Evolutionary conservation across 495 filamentous ascomycete species (phyloP), one percentile per base, ranked within the genome.

Genomic region (Penicillium daleae): DNA sequence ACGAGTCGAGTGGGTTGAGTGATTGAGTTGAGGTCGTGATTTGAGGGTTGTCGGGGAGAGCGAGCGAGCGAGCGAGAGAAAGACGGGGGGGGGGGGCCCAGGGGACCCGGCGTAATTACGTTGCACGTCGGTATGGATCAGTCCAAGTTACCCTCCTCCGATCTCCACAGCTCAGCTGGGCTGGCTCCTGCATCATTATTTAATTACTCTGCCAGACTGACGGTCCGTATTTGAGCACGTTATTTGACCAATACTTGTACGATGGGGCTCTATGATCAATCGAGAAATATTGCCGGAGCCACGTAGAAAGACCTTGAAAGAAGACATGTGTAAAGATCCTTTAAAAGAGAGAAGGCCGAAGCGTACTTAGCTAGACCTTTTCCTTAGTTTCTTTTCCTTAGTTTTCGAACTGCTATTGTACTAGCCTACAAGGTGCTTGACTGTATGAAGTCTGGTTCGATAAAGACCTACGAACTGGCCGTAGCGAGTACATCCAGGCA

Each of bases 21-120:
- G 12, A 37, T 19, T 33, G 40, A 53, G 7, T 31, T 31, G 51
- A 26, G 37, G 40, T n/a, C n/a, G n/a, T n/a, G n/a, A n/a, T 51
- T 48, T 53, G 40, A 46, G n/a, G 52, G 66, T 62, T 70, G 62
- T 59, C 59, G 59, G 54, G 65, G 69, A 46, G 40, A 44, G n/a
- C n/a, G 39, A 42, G 39, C 6, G 10, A 33, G 31, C 7, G 31
- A 2, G 31, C 24, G 67, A 64, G 44, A 69, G 57, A 68, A 56
- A 33, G 15, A 54, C 49, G 12, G 35, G 48, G 56, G 15, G 48
- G 37, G 12, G 35, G 48, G 56, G 57, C 21, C 33, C 33, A 26
- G 19, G 56, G 57, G 67, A 46, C 9, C 42, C 61, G 62, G 66
- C 62, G 68, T 69, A 68, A 65, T 65, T 60, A 59, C 59, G 42